These are phyloP conservation scores for Fagopyrum homotropicum DNA, from an alignment of 148 eudicot genomes.

Conservation along the genomic window DNA sequence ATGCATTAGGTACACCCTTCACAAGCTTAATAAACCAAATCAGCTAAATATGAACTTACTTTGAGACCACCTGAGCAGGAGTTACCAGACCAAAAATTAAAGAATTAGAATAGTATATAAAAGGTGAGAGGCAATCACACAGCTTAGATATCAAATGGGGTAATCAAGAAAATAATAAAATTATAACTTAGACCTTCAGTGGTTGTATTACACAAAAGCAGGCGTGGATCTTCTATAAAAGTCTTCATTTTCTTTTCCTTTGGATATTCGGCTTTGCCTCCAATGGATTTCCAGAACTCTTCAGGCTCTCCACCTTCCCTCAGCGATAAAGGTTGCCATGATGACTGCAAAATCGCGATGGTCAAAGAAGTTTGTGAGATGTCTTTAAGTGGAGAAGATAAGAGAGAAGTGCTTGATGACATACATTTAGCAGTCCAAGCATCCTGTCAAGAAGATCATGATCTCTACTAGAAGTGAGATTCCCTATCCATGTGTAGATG, in stretches of 20 bases:
- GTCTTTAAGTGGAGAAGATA: background rate
- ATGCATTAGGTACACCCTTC: background rate
- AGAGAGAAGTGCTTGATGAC: background rate
- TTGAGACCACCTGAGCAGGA: slow-evolving; percentile 29
- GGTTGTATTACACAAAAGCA: slow-evolving; percentile 25
- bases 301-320: slow-evolving; percentile 42
- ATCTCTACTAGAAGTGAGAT: slow-evolving; percentile 34
- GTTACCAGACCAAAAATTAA: background rate
- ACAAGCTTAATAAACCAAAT: background rate
- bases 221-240: slow-evolving; percentile 27
- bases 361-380: background rate
- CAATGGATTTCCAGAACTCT: slow-evolving; percentile 30
- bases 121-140: background rate
- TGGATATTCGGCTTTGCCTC: slow-evolving; percentile 33
- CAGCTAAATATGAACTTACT: slow-evolving; percentile 14
- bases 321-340: slow-evolving; percentile 36
- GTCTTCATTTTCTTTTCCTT: slow-evolving; percentile 22
- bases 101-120: background rate
- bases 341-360: slow-evolving; percentile 24
- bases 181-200: slow-evolving; percentile 20
- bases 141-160: background rate
- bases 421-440: slow-evolving; percentile 36
- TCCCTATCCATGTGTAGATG: slow-evolving; percentile 49
- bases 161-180: background rate
- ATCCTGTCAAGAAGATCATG: slow-evolving; percentile 43